Conservation (phyloP, 306 rosid species). For the Cotoneaster glaucophyllus region DNA sequence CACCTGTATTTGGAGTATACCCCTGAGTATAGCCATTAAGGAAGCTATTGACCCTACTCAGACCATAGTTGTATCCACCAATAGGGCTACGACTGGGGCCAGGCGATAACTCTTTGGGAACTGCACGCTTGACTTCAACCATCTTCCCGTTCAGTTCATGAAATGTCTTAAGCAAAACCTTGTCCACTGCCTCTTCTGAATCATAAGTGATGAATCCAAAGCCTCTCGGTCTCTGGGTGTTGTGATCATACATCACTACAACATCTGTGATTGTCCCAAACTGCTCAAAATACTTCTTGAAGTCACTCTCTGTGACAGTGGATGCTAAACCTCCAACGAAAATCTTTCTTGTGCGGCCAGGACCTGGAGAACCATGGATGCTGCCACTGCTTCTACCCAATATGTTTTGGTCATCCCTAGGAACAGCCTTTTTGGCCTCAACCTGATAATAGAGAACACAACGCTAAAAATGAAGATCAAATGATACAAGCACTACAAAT, state of each 20-base stretch:
- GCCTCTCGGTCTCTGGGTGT: constrained; percentile 91
- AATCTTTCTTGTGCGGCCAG: constrained; percentile 82
- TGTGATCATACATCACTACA: constrained; percentile 96
- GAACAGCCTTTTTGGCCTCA: constrained; percentile 95
- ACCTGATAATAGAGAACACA: constrained; percentile 50
- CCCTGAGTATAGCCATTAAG: constrained; percentile 72
- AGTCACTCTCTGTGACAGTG: constrained; percentile 77
- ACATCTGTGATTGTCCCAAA: constrained; percentile 93
- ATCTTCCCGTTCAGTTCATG: constrained; percentile 88
- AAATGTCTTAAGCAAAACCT: constrained; percentile 67
- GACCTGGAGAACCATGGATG: constrained; percentile 88
- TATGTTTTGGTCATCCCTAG: constrained; percentile 76
- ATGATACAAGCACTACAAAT: background rate
- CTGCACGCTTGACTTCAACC: constrained; percentile 95
- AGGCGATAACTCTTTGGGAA: constrained; percentile 84
- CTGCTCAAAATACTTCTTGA: constrained; percentile 83
- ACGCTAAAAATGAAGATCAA: background rate
- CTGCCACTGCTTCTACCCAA: constrained; percentile 62
- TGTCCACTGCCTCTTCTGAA: constrained; percentile 87
- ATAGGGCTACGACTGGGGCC: constrained; percentile 75
- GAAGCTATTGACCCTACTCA: constrained; percentile 66
- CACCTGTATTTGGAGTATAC: constrained; percentile 53
- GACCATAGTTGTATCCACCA: constrained; percentile 61
- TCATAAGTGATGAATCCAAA: constrained; percentile 92
- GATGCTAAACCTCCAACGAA: constrained; percentile 93